These are phyloP conservation scores for Blastocystis sp. DNA, from an alignment of 352 stramenopile species.

Conservation along the genomic window DNA sequence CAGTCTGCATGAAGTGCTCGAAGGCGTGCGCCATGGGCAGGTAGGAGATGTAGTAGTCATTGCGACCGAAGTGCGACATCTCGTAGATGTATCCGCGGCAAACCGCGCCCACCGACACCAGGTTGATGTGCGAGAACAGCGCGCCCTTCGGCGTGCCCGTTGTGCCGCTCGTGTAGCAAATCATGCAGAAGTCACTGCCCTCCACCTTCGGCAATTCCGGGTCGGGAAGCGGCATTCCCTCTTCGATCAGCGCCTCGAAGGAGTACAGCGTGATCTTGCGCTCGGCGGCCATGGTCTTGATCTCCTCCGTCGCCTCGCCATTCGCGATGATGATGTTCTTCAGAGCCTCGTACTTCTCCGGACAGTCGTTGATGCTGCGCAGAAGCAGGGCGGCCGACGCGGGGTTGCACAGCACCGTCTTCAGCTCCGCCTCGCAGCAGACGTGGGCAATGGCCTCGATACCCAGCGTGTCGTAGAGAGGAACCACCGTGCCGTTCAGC, in stretches of 20 bases:
- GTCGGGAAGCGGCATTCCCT: conserved; percentile 70
- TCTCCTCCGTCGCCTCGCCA: conserved; percentile 28
- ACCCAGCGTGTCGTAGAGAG: conserved; percentile 80
- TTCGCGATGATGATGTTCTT: conserved; percentile 64
- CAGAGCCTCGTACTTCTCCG: not conserved
- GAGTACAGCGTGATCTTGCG: conserved; percentile 51
- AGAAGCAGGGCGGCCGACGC: conserved; percentile 77
- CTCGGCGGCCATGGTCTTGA: conserved; percentile 3
- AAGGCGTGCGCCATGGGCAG: conserved; percentile 71
- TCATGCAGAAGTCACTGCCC: conserved; percentile 61
- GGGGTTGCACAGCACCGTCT: conserved; percentile 75
- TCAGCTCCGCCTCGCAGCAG: conserved; percentile 77
- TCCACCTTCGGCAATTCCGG: conserved; percentile 67
- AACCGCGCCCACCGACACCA: conserved; percentile 47
- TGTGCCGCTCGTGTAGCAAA: conserved; percentile 60
- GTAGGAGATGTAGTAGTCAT: conserved; percentile 71
- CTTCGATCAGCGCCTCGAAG: conserved; percentile 55
- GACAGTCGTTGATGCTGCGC: conserved; percentile 68
- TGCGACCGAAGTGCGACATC: conserved; percentile 58
- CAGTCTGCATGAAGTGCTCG: conserved; percentile 73
- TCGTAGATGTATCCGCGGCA: conserved; percentile 68
- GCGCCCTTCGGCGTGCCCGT: conserved; percentile 54
- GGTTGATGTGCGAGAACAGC: conserved; percentile 53
- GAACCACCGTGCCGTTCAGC: conserved; percentile 70
- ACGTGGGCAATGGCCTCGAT: conserved; percentile 77